Base-by-base conservation (phyloP, 176 grass and related monocot species). In the Echinochloa phyllopogon region DNA sequence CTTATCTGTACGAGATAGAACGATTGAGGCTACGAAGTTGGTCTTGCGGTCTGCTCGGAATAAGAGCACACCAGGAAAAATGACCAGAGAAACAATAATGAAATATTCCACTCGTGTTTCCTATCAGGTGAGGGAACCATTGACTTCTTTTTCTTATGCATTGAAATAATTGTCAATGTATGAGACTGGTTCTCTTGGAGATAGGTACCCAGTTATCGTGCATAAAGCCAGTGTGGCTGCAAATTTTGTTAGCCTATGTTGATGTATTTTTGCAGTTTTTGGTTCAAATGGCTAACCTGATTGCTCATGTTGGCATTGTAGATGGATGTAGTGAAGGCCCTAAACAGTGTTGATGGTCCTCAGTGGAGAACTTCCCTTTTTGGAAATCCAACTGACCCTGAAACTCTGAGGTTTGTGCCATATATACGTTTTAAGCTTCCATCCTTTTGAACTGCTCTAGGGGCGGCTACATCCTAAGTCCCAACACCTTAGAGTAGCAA, bases 361-460 rank as follows among this genome's bases (percentile, higher is more conserved):
- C 96, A 98, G 83, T 98, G 96, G 96, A 98, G 92, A 66, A 87
- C 91, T 76, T 98, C 96, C 73, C 91, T 98, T 56, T 98, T 95
- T 78, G 96, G 96, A 71, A 98, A 94, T 91, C 96, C 93, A 83
- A 86, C 83, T 75, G 96, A 98, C 50, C 82, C 93, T 85, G 96
- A 98, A 92, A 98, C 96, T 67, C 81, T 85, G 79, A 98, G 92
- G 95, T 95, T 78, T 84, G 90, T 86, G 43, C 47, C 11, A 18
- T 78, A 45, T 86, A 80, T 81, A 24, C 36, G 23, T 63, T 65
- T 66, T 61, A 74, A 72, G 37, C 56, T 57, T 72, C 55, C 77
- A 39, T 86, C 59, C 55, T 20, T 78, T 75, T 87, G 15, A 64
- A 60, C 17, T 71, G 53, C 65, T 84, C 81, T 65, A 84, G 47